phyloP scores from a whole-genome alignment of 179 eudicot genomes.

The Camellia oleifera region DNA sequence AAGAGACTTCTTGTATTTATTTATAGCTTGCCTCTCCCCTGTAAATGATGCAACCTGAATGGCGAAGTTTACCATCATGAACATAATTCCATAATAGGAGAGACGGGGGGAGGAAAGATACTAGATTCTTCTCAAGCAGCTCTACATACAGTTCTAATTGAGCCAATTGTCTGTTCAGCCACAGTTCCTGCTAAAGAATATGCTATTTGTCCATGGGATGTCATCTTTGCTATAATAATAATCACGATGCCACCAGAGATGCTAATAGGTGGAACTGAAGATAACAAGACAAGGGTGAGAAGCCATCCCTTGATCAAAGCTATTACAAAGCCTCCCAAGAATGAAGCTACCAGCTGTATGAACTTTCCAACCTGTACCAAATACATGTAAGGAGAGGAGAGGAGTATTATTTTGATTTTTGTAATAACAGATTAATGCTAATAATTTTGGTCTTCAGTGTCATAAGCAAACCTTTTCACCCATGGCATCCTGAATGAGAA shows the following conservation, averaged over 20 bases:
- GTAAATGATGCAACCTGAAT: slow-evolving; percentile 46
- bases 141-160: slow-evolving; percentile 64
- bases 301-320: slow-evolving; percentile 71
- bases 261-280: slow-evolving; percentile 50
- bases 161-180: slow-evolving; percentile 64
- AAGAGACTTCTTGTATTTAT: slow-evolving; percentile 28
- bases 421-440: not conserved
- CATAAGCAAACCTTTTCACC: slow-evolving; percentile 52
- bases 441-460: not conserved
- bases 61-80: not conserved
- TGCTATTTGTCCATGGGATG: slow-evolving; percentile 51
- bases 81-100: not conserved
- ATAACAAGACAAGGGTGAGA: slow-evolving; percentile 64
- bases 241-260: slow-evolving; percentile 40
- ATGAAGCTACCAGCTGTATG: slow-evolving; percentile 45
- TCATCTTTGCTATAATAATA: slow-evolving; percentile 33
- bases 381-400: not conserved
- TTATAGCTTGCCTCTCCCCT: slow-evolving; percentile 39
- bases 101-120: too few species aligned
- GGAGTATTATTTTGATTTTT: not conserved
- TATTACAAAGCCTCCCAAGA: slow-evolving; percentile 62
- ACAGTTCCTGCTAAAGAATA: slow-evolving; percentile 51
- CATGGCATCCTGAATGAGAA: slow-evolving; percentile 68
- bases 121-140: not conserved
- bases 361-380: slow-evolving; percentile 64